Conservation (phyloP, 176 grass and related monocot species). For the Eleusine indica region DNA sequence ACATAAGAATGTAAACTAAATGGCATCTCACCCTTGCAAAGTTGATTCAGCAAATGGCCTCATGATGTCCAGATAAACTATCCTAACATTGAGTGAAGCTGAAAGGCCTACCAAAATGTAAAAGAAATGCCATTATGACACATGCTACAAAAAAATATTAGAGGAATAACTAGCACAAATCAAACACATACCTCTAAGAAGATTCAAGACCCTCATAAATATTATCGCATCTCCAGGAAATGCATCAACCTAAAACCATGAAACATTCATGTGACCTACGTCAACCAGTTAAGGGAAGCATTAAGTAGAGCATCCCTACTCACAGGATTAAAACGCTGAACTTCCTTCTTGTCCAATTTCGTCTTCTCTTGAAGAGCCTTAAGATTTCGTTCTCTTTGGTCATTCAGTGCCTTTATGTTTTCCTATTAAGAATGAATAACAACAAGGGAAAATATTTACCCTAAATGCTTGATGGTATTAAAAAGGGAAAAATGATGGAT, state of each 20-base stretch:
- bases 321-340: conserved; percentile 83
- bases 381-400: conserved; percentile 80
- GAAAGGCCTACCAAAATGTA: conserved; percentile 69
- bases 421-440: conserved; percentile 55
- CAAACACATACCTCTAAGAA: conserved; percentile 85
- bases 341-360: conserved; percentile 79
- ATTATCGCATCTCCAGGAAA: conserved; percentile 98
- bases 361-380: conserved; percentile 82
- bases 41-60: conserved; percentile 97
- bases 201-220: conserved; percentile 93
- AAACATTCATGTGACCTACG: conserved; percentile 16
- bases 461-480: neutral
- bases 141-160: neutral
- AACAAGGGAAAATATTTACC: conserved; percentile 31
- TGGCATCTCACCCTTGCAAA: conserved; percentile 69
- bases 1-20: conserved; percentile 1
- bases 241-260: conserved; percentile 79
- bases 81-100: conserved; percentile 79
- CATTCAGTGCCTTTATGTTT: conserved; percentile 71
- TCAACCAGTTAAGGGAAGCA: conserved; percentile 23
- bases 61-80: conserved; percentile 95
- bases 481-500: conserved; percentile 9
- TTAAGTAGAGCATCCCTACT: conserved; percentile 41
- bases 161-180: conserved; percentile 21
- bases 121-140: conserved; percentile 18